Conservation (phyloP, 805 yeast species). For the Yarrowia sp. region DNA sequence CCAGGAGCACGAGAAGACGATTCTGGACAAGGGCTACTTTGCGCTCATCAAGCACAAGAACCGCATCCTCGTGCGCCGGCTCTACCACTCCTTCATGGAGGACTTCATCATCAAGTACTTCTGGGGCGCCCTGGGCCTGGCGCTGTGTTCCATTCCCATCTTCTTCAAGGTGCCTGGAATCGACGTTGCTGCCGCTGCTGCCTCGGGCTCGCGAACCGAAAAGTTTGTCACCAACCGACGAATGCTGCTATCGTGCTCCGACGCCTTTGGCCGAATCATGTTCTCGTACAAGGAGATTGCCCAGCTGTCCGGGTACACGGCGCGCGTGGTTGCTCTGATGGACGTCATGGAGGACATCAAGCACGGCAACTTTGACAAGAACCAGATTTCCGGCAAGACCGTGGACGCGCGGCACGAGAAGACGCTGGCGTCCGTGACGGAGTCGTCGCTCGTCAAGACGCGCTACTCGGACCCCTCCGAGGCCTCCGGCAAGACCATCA, state of each 20-base stretch:
- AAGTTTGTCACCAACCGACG: constrained; percentile 87
- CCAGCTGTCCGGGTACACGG: constrained; percentile 77
- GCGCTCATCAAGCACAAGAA: constrained; percentile 74
- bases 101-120: constrained; percentile 86
- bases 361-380: constrained; percentile 39
- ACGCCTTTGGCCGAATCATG: constrained; percentile 82
- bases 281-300: constrained; percentile 81
- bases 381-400: constrained; percentile 32
- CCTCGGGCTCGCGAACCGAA: constrained; percentile 49
- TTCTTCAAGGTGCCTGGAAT: constrained; percentile 55
- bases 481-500: constrained; percentile 38
- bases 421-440: constrained; percentile 27
- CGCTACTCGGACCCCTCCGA: constrained; percentile 22
- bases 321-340: constrained; percentile 69
- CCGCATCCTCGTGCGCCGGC: constrained; percentile 67
- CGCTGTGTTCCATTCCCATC: constrained; percentile 84
- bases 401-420: constrained; percentile 28
- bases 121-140: constrained; percentile 94
- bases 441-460: constrained; percentile 7
- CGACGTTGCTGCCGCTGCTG: constrained; percentile 39
- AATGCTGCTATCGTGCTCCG: constrained; percentile 76
- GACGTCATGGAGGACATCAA: constrained; percentile 56
- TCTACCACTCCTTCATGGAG: constrained; percentile 79
- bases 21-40: constrained; percentile 76
- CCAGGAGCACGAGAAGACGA: constrained; percentile 71